Evolutionary conservation across 164 flowering plant species (phyloP).

Genomic region (Piper betle): DNA sequence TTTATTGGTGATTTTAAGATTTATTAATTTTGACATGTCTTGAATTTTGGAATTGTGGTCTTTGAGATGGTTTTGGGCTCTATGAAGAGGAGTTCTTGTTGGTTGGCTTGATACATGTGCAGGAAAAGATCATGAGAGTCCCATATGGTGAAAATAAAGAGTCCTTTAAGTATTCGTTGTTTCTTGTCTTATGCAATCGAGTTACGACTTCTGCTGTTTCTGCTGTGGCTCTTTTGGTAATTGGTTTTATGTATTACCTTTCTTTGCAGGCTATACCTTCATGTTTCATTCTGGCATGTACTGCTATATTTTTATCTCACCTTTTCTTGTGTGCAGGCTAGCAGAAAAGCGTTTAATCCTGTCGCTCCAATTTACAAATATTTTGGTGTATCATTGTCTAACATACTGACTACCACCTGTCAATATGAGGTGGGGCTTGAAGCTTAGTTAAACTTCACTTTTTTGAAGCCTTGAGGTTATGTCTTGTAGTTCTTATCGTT

Average conservation of each 20-base stretch:
- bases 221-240: slow-evolving; percentile 50
- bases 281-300: no score
- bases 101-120: slow-evolving; percentile 8
- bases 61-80: background rate
- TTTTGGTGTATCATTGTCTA: slow-evolving; percentile 71
- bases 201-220: slow-evolving; percentile 80
- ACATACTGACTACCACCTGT: slow-evolving; percentile 91
- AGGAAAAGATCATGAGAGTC: slow-evolving; percentile 97
- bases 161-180: slow-evolving; percentile 64
- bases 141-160: slow-evolving; percentile 78
- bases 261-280: no score
- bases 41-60: background rate
- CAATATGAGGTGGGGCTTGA: slow-evolving; percentile 72
- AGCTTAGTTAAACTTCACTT: background rate
- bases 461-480: background rate
- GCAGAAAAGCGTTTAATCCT: slow-evolving; percentile 73
- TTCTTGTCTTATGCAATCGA: slow-evolving; percentile 97
- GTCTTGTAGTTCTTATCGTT: background rate
- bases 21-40: background rate
- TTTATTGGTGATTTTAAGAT: no score
- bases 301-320: background rate
- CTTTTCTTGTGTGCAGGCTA: slow-evolving; percentile 37
- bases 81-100: background rate
- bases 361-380: slow-evolving; percentile 80
- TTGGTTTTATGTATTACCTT: no score